These are phyloP conservation scores for Ordospora pajunii DNA, from an alignment of 371 early-diverging fungal genomes.

Conservation along the genomic window DNA sequence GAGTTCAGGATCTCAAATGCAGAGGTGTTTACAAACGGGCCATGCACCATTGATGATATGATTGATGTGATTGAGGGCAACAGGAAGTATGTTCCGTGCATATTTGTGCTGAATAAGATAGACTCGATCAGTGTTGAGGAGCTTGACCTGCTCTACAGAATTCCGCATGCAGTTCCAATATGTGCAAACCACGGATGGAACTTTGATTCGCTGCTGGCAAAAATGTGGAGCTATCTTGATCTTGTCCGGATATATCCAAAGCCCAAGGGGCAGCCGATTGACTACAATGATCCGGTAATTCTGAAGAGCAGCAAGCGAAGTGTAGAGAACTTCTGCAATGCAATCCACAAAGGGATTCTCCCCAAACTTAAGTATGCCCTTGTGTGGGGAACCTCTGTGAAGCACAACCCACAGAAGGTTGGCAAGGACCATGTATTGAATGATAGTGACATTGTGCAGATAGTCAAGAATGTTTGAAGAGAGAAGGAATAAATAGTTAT, in stretches of 20 bases:
- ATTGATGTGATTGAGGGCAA: slow-evolving; percentile 90
- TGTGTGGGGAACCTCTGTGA: slow-evolving; percentile 95
- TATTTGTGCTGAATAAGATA: slow-evolving; percentile 96
- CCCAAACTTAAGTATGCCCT: slow-evolving; percentile 85
- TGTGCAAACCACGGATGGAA: slow-evolving; percentile 95
- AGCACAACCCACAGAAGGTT: slow-evolving; percentile 94
- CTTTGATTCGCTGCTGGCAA: slow-evolving; percentile 87
- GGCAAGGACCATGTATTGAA: slow-evolving; percentile 82
- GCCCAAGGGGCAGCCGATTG: slow-evolving; percentile 89
- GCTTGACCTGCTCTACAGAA: slow-evolving; percentile 76
- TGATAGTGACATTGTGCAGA: slow-evolving; percentile 98
- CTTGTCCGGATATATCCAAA: slow-evolving; percentile 77
- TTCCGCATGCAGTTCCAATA: slow-evolving; percentile 91
- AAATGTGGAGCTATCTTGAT: slow-evolving; percentile 59
- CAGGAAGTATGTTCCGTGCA: slow-evolving; percentile 83
- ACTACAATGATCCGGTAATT: slow-evolving; percentile 88
- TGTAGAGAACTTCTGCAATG: slow-evolving; percentile 89
- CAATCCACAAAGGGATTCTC: slow-evolving; percentile 87
- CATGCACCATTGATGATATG: slow-evolving; percentile 89
- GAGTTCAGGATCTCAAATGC: slow-evolving; percentile 94
- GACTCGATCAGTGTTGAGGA: slow-evolving; percentile 91
- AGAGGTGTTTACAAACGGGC: slow-evolving; percentile 74
- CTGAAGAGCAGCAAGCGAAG: slow-evolving; percentile 67
- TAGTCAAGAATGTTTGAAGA: slow-evolving; percentile 67
- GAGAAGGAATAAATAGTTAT: neutral